Percentiles rank a stretch among this genome's conserved stretches.
phyloP scores from a whole-genome alignment of 1,284 basidiomycete species.

The Malassezia restricta region DNA sequence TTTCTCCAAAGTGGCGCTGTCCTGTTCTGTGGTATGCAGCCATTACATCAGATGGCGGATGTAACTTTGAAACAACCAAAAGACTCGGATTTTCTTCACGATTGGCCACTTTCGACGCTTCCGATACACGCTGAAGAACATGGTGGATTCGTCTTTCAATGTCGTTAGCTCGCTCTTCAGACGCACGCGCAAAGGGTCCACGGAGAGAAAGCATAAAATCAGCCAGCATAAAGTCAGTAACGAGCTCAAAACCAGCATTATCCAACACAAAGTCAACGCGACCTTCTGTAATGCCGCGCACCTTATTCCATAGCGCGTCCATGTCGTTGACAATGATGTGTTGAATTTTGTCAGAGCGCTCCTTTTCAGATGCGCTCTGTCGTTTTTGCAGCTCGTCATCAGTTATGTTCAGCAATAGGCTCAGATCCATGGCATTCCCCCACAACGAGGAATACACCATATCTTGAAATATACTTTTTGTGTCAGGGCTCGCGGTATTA shows the following conservation, averaged over 20 bases:
- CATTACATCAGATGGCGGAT: constrained; percentile 73
- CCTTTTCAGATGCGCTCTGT: constrained; percentile 61
- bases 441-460: constrained; percentile 76
- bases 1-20: constrained; percentile 89
- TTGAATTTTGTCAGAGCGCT: constrained; percentile 46
- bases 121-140: background rate
- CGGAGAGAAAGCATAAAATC: constrained; percentile 55
- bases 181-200: constrained; percentile 1
- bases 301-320: constrained; percentile 60
- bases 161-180: background rate
- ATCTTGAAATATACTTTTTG: constrained; percentile 61
- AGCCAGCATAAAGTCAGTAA: constrained; percentile 84
- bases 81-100: constrained; percentile 49
- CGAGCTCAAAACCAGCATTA: constrained; percentile 84
- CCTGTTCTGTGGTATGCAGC: constrained; percentile 51
- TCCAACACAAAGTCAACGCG: constrained; percentile 81
- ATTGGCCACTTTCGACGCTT: background rate
- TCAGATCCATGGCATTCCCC: constrained; percentile 58
- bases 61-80: constrained; percentile 88
- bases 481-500: background rate
- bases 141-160: background rate
- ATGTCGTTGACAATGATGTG: constrained; percentile 79
- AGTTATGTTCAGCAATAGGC: constrained; percentile 65
- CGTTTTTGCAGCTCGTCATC: constrained; percentile 66
- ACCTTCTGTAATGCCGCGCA: constrained; percentile 54